phyloP scores from a whole-genome alignment of 441 rosid species.

The Kokia cookei region DNA sequence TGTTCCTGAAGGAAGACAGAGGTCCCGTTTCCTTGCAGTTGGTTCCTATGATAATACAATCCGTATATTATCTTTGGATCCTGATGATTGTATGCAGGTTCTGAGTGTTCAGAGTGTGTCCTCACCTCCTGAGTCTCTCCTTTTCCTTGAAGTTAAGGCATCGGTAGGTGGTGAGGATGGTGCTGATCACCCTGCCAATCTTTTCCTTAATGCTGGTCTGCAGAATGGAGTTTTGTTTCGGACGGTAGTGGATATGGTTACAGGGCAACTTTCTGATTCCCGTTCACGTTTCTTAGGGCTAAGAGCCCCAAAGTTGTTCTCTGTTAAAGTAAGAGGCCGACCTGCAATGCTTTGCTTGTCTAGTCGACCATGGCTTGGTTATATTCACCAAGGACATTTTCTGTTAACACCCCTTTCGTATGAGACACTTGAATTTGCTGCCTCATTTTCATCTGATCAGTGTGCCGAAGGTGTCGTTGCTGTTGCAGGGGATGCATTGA shows the following conservation, averaged over 20 bases:
- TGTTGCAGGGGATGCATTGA: constrained; percentile 90
- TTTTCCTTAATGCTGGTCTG: constrained; percentile 93
- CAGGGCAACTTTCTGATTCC: constrained; percentile 97
- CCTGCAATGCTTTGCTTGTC: constrained; percentile 94
- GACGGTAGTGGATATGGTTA: constrained; percentile 93
- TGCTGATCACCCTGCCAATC: constrained; percentile 97
- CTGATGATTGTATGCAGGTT: constrained; percentile 96
- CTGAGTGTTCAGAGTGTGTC: constrained; percentile 95
- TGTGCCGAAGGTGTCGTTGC: constrained; percentile 98
- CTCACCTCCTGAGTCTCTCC: constrained; percentile 90
- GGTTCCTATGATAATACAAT: constrained; percentile 93
- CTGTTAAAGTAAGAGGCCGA: constrained; percentile 73
- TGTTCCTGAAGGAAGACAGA: constrained; percentile 98
- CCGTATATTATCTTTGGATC: constrained; percentile 89
- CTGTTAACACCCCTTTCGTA: constrained; percentile 90
- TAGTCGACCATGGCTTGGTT: constrained; percentile 98
- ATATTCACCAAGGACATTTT: constrained; percentile 93
- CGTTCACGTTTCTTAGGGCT: constrained; percentile 89
- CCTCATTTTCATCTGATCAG: constrained; percentile 96
- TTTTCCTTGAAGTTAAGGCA: constrained; percentile 97
- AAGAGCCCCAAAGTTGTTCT: constrained; percentile 87
- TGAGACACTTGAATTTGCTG: constrained; percentile 91
- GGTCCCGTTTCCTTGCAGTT: constrained; percentile 95
- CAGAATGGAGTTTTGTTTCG: constrained; percentile 89
- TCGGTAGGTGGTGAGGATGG: constrained; percentile 95